Evolutionary conservation across 2,329 filamentous ascomycete genomes (phyloP), one percentile per base, ranked within the genome.

Genomic region (Aspergillaceae sp.): DNA sequence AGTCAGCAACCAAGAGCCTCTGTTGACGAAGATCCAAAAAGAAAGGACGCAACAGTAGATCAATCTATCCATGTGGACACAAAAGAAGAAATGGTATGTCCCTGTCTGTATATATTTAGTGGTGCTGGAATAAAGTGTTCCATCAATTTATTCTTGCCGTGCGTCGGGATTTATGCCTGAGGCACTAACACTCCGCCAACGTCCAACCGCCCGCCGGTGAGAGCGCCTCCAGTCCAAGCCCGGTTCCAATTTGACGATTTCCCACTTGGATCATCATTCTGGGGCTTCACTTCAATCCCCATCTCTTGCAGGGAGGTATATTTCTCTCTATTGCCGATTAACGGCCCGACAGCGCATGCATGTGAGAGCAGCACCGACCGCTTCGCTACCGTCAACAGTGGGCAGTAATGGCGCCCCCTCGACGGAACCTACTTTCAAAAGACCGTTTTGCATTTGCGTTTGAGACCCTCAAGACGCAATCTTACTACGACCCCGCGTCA

Each of bases 401-500:
- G 43, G 44, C 43, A 48, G 45, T 42, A 29, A 72, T 72, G 69
- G 65, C 65, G 37, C 63, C 61, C 43, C 60, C 65, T 42, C 67
- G 70, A 36, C 67, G 67, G 27, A 61, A 66, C 30, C 59, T 67
- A 38, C 63, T 74, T 29, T 62, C 80, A 27, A 88, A 87, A 62
- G 81, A 87, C 43, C 75, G 77, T 45, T 87, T 94, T 59, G 71
- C 82, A 2, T 65, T 69, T 34, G 76, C 83, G 51, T 88, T 94
- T 64, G 73, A 75, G 26, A 75, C 74, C 30, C 74, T 86, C 40
- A 85, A 86, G 63, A 84, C 82, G 26, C 82, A 86, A 56, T 74
- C 78, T 11, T 92, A 92, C 67, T 75, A 75, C 51, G 83, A 87
- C 56, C 76, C 78, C 2, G 68, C 71, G 35, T 68, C 77, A 27